Percentiles rank a stretch among this genome's conserved stretches.
phyloP scores from a whole-genome alignment of 768 basidiomycete genomes.

The Suillus plorans region DNA sequence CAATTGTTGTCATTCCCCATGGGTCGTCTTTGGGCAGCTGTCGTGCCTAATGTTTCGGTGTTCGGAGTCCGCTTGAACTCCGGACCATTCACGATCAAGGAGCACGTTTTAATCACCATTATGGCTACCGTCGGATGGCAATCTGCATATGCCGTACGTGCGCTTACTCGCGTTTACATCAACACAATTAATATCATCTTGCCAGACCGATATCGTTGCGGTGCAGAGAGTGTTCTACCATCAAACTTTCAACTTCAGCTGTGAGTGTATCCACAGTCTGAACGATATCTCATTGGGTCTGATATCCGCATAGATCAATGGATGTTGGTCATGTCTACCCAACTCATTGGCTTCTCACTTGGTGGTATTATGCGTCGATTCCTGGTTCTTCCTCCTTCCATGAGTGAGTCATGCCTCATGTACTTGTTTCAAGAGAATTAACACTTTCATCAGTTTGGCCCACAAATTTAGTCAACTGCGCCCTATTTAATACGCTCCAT shows the following conservation, averaged over 20 bases:
- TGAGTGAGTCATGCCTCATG: conserved; percentile 55
- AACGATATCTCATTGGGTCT: neutral
- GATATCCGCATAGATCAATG: conserved; percentile 6
- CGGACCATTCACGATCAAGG: conserved; percentile 59
- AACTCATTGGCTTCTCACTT: conserved; percentile 13
- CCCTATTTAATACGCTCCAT: conserved; percentile 27
- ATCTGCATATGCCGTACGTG: neutral
- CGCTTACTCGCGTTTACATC: conserved; percentile 10
- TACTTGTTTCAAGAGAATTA: neutral
- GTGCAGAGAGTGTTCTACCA: conserved; percentile 48
- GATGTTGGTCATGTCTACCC: conserved; percentile 13
- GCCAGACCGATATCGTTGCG: conserved; percentile 42
- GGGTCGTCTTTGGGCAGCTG: conserved; percentile 54
- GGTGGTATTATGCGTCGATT: conserved; percentile 56
- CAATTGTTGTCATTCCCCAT: conserved; percentile 8
- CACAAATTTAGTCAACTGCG: conserved; percentile 25
- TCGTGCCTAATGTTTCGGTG: conserved; percentile 38
- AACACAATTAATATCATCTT: conserved; percentile 9
- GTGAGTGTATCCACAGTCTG: conserved; percentile 3
- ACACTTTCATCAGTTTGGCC: conserved; percentile 26
- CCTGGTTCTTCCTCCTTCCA: conserved; percentile 62
- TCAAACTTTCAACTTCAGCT: conserved; percentile 36
- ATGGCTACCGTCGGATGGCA: conserved; percentile 58
- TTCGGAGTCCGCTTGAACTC: conserved; percentile 34
- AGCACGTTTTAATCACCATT: conserved; percentile 62